Percentiles rank a stretch among this genome's conserved stretches.
Conservation (phyloP, 2,329 filamentous ascomycete species). For the Talaromyces marneffei region DNA sequence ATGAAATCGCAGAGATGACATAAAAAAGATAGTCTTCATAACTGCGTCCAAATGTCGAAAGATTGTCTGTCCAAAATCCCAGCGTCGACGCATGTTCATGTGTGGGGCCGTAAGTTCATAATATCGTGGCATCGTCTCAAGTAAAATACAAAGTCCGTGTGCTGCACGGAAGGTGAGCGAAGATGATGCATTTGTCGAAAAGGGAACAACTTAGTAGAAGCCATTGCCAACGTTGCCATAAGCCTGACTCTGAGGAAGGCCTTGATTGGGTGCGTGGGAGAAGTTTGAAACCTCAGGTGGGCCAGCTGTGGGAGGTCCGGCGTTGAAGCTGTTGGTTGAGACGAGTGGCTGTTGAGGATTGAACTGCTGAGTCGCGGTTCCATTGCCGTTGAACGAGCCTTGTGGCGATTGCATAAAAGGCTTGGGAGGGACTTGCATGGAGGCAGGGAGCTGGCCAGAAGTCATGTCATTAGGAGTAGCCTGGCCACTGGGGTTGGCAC, state of each 20-base stretch:
- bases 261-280: conserved; percentile 25
- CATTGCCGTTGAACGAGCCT: conserved; percentile 21
- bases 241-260: conserved; percentile 25
- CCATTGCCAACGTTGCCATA: conserved; percentile 20
- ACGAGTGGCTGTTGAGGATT: conserved; percentile 13
- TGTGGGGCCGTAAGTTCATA: conserved; percentile 21
- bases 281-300: conserved; percentile 29
- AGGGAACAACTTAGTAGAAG: conserved; percentile 26
- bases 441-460: conserved; percentile 31
- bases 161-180: conserved; percentile 13
- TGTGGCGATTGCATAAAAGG: conserved; percentile 26
- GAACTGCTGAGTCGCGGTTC: conserved; percentile 22
- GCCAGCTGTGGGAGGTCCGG: conserved; percentile 25
- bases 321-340: conserved; percentile 15
- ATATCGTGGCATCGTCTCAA: conserved; percentile 34
- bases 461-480: conserved; percentile 37
- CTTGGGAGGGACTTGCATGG: conserved; percentile 25
- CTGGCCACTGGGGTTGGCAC: conserved; percentile 34
- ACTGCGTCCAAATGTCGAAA: conserved; percentile 11
- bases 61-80: conserved; percentile 9
- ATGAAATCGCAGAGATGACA: conserved; percentile 5
- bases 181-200: conserved; percentile 2
- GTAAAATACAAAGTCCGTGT: conserved; percentile 33
- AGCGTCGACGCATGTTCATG: conserved; percentile 11
- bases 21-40: neutral